Evolutionary conservation across 495 filamentous ascomycete genomes (phyloP), one percentile per base, ranked within the genome.

Genomic region (Hyphodiscus hymeniophilus): DNA sequence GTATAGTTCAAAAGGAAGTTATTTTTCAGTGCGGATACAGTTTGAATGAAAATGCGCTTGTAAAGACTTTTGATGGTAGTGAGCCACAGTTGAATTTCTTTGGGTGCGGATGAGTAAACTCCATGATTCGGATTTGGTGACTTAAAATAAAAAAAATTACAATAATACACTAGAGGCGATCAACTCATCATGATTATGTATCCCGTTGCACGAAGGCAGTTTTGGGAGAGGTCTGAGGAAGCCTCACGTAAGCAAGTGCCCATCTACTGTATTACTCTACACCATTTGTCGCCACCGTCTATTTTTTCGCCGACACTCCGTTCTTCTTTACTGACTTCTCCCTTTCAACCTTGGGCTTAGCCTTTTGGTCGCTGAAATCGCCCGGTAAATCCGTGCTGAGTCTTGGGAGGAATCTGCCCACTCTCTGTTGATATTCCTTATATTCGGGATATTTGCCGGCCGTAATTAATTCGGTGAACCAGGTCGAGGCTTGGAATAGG

Each of bases 361-460:
- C 56, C 34, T 55, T 59, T 42, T 63, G 50, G 45, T 66, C 63
- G 30, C 57, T 63, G 42, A 64, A 64, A 41, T 66, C 56, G 7
- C 61, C 62, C 1, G 63, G 62, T 3, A 71, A 63, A 46, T 70
- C 63, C 7, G 66, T 62, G 16, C 69, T 72, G 10, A 76, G 55
- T 39, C 23, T 82, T 13, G 92, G 94, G 13, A 95, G 59, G 58
- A 95, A 95, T 51, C 75, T 84, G 15, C 87, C 85, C 28, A 97
- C 86, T 43, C 75, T 70, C 55, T 73, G 71, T 66, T 94, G 87
- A 64, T 99, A 99, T 38, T 85, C 73, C 51, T 66, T 66, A 65
- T 99, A 99, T 57, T 95, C 87, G 13, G 82, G 72, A 64, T 99
- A 99, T 64, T 97, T 99, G 36, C 66, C 67, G 0, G 76, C 66